These are phyloP conservation scores for Suhomyces ambrosiae DNA, from an alignment of 1,139 yeast species.

Conservation along the genomic window DNA sequence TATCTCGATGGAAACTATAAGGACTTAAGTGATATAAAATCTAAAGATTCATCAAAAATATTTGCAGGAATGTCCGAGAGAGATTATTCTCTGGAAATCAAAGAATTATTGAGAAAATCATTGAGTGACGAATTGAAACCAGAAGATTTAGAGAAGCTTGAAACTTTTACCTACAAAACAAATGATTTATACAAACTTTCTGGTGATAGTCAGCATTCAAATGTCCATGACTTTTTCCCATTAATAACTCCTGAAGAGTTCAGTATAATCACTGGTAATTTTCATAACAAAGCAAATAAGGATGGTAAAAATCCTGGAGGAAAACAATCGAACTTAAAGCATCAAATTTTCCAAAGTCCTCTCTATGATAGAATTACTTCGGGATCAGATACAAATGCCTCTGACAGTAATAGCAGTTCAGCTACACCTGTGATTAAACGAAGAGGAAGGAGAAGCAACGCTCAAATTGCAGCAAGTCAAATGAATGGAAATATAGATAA, in stretches of 20 bases:
- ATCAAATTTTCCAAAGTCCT: constrained; percentile 44
- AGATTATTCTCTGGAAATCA: constrained; percentile 34
- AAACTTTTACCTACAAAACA: constrained; percentile 1
- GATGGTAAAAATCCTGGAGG: constrained; percentile 19
- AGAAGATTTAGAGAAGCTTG: constrained; percentile 7
- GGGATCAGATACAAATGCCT: constrained; percentile 44
- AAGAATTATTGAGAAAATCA: constrained; percentile 23
- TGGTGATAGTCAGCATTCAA: constrained; percentile 4
- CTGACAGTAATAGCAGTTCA: constrained; percentile 21
- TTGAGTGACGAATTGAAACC: constrained; percentile 14
- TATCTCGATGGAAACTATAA: constrained; percentile 22
- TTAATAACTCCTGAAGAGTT: constrained; percentile 42
- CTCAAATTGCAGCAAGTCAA: constrained; percentile 17
- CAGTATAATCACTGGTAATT: constrained; percentile 43
- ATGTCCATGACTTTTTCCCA: constrained; percentile 46
- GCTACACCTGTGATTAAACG: constrained; percentile 21
- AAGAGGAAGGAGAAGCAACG: constrained; percentile 31
- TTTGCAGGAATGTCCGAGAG: constrained; percentile 35
- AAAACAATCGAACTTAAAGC: constrained; percentile 30
- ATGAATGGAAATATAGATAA: constrained; percentile 16
- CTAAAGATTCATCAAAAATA: constrained; percentile 39
- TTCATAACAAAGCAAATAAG: constrained; percentile 24
- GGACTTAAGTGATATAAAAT: constrained; percentile 37
- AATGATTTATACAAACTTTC: constrained; percentile 7
- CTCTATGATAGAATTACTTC: constrained; percentile 44